These are phyloP conservation scores for Chytriomyces confervae DNA, from an alignment of 192 early-diverging fungal genomes.

Conservation along the genomic window DNA sequence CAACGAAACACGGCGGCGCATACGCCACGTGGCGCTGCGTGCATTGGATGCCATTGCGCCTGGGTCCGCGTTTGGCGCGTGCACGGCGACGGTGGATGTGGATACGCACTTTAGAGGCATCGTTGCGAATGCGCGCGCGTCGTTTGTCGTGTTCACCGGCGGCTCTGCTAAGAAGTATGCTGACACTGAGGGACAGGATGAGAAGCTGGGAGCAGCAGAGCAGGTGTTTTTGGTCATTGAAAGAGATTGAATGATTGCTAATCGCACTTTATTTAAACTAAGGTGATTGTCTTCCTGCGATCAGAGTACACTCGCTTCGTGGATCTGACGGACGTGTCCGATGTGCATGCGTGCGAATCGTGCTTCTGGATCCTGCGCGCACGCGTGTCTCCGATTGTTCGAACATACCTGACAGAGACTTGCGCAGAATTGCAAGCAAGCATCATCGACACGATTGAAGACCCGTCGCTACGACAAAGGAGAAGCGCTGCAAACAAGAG, in stretches of 20 bases:
- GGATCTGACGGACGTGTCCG: background rate
- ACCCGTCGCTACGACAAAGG: constrained; percentile 2
- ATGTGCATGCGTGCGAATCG: background rate
- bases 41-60: background rate
- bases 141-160: background rate
- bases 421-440: background rate
- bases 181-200: background rate
- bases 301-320: background rate
- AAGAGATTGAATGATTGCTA: background rate
- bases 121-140: background rate
- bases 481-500: constrained; percentile 16
- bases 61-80: background rate
- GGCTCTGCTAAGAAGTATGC: background rate
- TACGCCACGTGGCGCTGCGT: background rate
- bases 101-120: background rate
- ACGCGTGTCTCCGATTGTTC: background rate
- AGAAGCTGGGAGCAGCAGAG: background rate
- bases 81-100: background rate
- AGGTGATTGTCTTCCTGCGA: background rate
- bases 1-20: background rate
- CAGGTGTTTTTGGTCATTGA: background rate
- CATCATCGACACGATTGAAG: constrained; percentile 24
- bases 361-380: background rate
- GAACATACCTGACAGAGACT: background rate
- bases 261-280: background rate